Conservation (phyloP, 1,139 yeast genomes). For the Hyphopichia buzzinii region DNA sequence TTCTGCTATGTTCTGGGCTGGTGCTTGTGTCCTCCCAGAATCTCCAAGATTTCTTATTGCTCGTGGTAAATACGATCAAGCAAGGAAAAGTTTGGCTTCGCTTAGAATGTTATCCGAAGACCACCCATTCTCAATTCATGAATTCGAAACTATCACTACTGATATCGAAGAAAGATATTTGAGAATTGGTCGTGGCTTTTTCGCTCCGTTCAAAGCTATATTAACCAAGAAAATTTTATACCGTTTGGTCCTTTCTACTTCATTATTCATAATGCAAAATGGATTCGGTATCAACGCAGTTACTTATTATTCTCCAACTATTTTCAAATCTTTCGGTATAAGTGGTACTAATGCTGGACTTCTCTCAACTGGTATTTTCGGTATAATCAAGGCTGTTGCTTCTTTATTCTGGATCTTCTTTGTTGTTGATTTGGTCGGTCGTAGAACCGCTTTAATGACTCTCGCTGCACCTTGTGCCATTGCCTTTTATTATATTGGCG, state of each 20-base stretch:
- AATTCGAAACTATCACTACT: constrained; percentile 19
- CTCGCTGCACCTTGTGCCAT: constrained; percentile 46
- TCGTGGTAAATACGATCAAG: constrained; percentile 32
- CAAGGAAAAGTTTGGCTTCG: constrained; percentile 29
- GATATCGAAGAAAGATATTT: constrained; percentile 21
- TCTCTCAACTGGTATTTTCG: constrained; percentile 59
- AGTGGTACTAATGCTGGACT: constrained; percentile 40
- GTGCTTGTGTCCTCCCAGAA: constrained; percentile 41
- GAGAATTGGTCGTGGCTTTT: constrained; percentile 22
- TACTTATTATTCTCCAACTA: constrained; percentile 32
- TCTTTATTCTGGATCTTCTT: constrained; percentile 45
- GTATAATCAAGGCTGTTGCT: constrained; percentile 46
- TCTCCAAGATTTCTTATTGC: constrained; percentile 48
- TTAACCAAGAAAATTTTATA: constrained; percentile 20
- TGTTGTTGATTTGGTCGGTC: constrained; percentile 46
- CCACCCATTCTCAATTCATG: constrained; percentile 26
- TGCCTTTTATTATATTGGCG: constrained; percentile 51
- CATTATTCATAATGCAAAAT: constrained; percentile 33
- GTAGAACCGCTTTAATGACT: constrained; percentile 43
- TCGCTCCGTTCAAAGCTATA: constrained; percentile 26
- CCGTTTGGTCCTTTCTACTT: constrained; percentile 24
- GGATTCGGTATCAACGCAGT: constrained; percentile 35
- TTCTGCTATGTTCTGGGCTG: constrained; percentile 39
- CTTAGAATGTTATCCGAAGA: constrained; percentile 23
- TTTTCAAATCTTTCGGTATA: constrained; percentile 31